These are phyloP conservation scores for Scheffersomyces amazonensis DNA, from an alignment of 805 yeast genomes.

Conservation along the genomic window DNA sequence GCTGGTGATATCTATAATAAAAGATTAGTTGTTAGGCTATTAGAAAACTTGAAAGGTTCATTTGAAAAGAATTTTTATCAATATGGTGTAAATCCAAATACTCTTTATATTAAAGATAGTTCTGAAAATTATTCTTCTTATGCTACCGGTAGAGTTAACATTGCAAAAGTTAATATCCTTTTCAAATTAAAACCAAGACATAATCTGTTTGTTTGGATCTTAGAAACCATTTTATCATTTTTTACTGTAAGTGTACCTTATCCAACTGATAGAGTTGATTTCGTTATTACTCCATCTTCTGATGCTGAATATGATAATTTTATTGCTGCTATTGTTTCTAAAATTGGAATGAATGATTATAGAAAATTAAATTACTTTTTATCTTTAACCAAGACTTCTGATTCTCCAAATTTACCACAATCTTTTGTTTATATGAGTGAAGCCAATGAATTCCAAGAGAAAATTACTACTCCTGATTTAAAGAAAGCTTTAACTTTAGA, in stretches of 20 bases:
- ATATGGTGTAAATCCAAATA: constrained; percentile 56
- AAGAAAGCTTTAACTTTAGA: constrained; percentile 37
- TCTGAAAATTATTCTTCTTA: constrained; percentile 64
- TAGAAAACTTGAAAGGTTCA: constrained; percentile 48
- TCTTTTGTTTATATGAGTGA: constrained; percentile 89
- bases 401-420: constrained; percentile 64
- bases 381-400: constrained; percentile 80
- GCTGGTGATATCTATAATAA: constrained; percentile 62
- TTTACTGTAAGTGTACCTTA: constrained; percentile 55
- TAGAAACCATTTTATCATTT: constrained; percentile 61
- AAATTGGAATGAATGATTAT: constrained; percentile 71
- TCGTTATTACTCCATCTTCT: constrained; percentile 57
- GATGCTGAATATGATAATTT: constrained; percentile 58
- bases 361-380: constrained; percentile 79
- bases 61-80: constrained; percentile 71
- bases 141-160: constrained; percentile 85
- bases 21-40: constrained; percentile 50
- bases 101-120: constrained; percentile 58
- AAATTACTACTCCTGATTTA: constrained; percentile 50
- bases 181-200: constrained; percentile 76
- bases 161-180: constrained; percentile 59
- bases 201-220: constrained; percentile 62
- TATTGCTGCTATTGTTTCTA: constrained; percentile 81
- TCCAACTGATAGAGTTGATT: constrained; percentile 56
- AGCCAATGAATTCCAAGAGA: constrained; percentile 73